Conservation (phyloP, 2,329 filamentous ascomycete genomes). For the Penicillium sp. region DNA sequence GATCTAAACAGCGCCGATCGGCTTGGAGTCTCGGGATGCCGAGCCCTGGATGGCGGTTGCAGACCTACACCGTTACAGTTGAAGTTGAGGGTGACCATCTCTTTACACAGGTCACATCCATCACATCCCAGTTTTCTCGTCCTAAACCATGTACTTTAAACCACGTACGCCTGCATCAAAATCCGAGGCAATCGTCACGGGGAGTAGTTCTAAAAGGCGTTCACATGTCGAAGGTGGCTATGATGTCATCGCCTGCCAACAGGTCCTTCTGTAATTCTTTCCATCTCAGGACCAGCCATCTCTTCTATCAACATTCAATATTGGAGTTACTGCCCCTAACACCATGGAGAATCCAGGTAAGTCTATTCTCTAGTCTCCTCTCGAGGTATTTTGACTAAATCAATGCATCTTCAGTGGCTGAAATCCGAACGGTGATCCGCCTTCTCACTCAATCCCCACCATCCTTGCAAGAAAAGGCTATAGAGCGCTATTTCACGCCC, state of each 20-base stretch:
- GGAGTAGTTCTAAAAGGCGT: background rate
- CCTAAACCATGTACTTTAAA: background rate
- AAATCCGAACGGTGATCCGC: slow-evolving; percentile 68
- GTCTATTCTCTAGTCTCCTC: background rate
- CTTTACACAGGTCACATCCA: too few species aligned
- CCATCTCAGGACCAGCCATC: background rate
- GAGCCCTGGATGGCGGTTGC: background rate
- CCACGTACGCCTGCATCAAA: background rate
- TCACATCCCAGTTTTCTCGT: background rate
- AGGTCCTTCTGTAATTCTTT: background rate
- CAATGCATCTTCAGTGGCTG: slow-evolving; percentile 43
- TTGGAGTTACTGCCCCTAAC: background rate
- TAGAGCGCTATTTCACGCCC: slow-evolving; percentile 73
- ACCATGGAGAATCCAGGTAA: slow-evolving; percentile 22
- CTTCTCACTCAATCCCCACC: slow-evolving; percentile 68
- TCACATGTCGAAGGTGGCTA: slow-evolving; percentile 13
- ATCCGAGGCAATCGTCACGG: too few species aligned
- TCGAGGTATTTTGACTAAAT: background rate
- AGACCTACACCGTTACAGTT: too few species aligned
- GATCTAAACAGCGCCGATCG: too few species aligned
- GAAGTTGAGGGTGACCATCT: too few species aligned
- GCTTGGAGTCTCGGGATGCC: background rate
- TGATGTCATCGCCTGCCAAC: slow-evolving; percentile 19
- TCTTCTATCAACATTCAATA: background rate
- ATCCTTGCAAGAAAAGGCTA: slow-evolving; percentile 62